Evolutionary conservation across 106 monocot genomes (phyloP).

Genomic region (Ottelia alismoides): DNA sequence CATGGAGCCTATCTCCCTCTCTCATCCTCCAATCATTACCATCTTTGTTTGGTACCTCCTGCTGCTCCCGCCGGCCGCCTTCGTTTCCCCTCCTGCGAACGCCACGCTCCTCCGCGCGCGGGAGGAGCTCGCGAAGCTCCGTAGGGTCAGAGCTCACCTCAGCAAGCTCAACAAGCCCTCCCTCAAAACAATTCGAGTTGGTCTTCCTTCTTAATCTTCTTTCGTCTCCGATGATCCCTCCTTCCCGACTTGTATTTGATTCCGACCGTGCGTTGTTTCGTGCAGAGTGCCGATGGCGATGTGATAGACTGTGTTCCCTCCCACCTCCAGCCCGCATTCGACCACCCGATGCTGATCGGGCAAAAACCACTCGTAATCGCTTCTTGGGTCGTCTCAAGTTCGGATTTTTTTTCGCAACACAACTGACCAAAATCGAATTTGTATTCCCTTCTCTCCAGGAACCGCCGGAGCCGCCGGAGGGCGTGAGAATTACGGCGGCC

Average conservation of each 20-base stretch:
- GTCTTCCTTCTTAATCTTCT: background rate
- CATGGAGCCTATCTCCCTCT: constrained; percentile 31
- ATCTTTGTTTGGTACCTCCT: constrained; percentile 34
- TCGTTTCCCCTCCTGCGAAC: constrained; percentile 1
- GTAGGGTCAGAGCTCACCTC: constrained; percentile 45
- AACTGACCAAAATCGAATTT: too few relatives aligned
- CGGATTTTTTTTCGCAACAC: background rate
- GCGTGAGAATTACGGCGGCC: constrained; percentile 6
- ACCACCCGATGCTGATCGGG: constrained; percentile 64
- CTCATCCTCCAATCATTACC: constrained; percentile 12
- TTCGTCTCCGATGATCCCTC: background rate
- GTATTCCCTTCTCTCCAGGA: constrained; percentile 37
- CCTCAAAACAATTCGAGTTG: constrained; percentile 73
- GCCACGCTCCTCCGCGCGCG: constrained; percentile 25
- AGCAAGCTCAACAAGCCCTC: constrained; percentile 61
- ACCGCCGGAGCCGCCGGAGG: constrained; percentile 63
- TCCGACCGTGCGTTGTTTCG: background rate
- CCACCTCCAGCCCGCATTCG: constrained; percentile 90
- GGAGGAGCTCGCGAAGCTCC: constrained; percentile 31
- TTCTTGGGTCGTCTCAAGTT: background rate
- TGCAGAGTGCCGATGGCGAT: constrained; percentile 89
- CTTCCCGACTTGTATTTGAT: background rate
- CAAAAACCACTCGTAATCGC: constrained; percentile 35
- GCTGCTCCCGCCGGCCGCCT: constrained; percentile 11
- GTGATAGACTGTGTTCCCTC: constrained; percentile 76